These are phyloP conservation scores for Pichia kudriavzevii DNA, from an alignment of 1,139 yeast genomes.

Conservation along the genomic window DNA sequence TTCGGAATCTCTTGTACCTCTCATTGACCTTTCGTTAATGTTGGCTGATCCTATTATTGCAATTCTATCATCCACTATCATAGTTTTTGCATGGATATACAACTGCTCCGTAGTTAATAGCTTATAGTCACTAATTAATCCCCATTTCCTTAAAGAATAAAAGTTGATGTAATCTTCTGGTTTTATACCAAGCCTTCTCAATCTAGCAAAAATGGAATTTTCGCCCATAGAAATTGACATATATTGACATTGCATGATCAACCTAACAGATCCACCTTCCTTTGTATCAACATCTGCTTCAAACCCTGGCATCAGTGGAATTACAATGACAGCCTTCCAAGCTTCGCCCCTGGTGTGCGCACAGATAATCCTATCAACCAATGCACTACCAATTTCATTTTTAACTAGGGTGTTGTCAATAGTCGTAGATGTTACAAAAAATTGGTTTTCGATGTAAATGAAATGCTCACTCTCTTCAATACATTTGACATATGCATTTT, in stretches of 20 bases:
- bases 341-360: slow-evolving; percentile 70
- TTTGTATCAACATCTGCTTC: slow-evolving; percentile 90
- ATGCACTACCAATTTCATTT: slow-evolving; percentile 91
- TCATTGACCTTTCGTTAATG: slow-evolving; percentile 90
- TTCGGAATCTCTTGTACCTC: slow-evolving; percentile 91
- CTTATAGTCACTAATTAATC: slow-evolving; percentile 72
- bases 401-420: slow-evolving; percentile 82
- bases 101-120: slow-evolving; percentile 82
- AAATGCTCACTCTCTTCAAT: slow-evolving; percentile 91
- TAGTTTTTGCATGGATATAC: slow-evolving; percentile 85
- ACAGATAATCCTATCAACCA: slow-evolving; percentile 85
- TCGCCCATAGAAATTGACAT: slow-evolving; percentile 89
- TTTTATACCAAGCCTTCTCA: slow-evolving; percentile 64
- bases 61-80: slow-evolving; percentile 89
- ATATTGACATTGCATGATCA: slow-evolving; percentile 95
- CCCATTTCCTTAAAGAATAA: slow-evolving; percentile 92
- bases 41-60: slow-evolving; percentile 97
- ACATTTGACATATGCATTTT: slow-evolving; percentile 81
- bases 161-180: slow-evolving; percentile 91
- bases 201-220: slow-evolving; percentile 79
- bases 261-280: slow-evolving; percentile 89
- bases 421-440: slow-evolving; percentile 80
- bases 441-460: slow-evolving; percentile 81
- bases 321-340: slow-evolving; percentile 88
- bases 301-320: slow-evolving; percentile 97